Base-by-base conservation (phyloP, 345 rosid genomes). In the Zanthoxylum bungeanum region DNA sequence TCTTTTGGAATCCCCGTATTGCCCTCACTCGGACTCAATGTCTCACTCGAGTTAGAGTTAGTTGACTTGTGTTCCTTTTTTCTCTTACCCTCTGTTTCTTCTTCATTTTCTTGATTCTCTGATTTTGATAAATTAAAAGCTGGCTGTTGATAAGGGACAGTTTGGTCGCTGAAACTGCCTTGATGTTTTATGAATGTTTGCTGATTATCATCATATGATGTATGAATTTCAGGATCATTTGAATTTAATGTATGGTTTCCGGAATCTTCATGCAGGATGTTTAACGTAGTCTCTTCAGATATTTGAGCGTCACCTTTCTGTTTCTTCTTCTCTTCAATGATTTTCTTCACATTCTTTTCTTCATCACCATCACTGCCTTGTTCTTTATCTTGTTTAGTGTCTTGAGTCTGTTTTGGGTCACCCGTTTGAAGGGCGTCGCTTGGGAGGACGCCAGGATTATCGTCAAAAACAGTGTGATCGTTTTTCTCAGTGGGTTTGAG, bases 391-490 rank as follows among this genome's bases (percentile, higher is more conserved):
- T 68, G 49, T 62, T 51, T 67, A 56, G 37, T 40, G 25, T 30
- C 44, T 27, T 47, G 56, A 37, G 34, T 63, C 30, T 69, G 7
- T 46, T 71, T 79, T 16, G 80, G 72, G 17, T 88, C 92, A 39
- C 88, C 97, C 0, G 94, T 74, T 78, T 88, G 86, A 17, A 94
- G 78, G 25, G 97, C 97, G 71, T 94, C 98, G 1, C 77, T 87
- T 4, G 98, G 97, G 31, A 94, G 93, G 57, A 87, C 83, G 0
- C 97, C 97, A 0, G 95, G 98, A 59, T 90, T 94, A 74, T 94
- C 97, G 66, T 90, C 91, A 55, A 76, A 90, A 4, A 80, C 80
- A 0, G 85, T 55, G 3, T 75, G 72, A 2, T 51, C 73, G 10
- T 31, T 69, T 55, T 69, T 76, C 9, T 77, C 82, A 33, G 37